These are phyloP conservation scores for Kurtzmaniella quercitrusa DNA, from an alignment of 1,139 yeast genomes.

Conservation along the genomic window DNA sequence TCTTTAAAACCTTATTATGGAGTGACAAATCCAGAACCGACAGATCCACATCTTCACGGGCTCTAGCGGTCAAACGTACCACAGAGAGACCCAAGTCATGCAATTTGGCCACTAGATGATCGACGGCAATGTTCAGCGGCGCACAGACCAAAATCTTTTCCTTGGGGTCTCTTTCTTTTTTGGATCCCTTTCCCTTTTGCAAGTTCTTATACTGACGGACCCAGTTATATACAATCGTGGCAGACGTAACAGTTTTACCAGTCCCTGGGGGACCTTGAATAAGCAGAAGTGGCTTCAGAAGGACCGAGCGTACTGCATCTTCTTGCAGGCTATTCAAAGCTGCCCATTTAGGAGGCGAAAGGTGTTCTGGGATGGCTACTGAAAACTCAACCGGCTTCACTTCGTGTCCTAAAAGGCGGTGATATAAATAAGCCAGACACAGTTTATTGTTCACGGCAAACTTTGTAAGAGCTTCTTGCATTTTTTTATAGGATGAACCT, in stretches of 20 bases:
- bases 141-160: slow-evolving; percentile 81
- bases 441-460: slow-evolving; percentile 74
- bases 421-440: slow-evolving; percentile 74
- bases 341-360: slow-evolving; percentile 66
- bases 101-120: slow-evolving; percentile 77
- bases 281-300: slow-evolving; percentile 72
- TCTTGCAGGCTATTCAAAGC: slow-evolving; percentile 74
- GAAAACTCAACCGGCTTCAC: slow-evolving; percentile 63
- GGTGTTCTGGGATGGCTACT: slow-evolving; percentile 52
- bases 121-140: slow-evolving; percentile 94
- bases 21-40: slow-evolving; percentile 52
- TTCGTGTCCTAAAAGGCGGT: slow-evolving; percentile 79
- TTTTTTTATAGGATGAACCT: slow-evolving; percentile 75
- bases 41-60: slow-evolving; percentile 77
- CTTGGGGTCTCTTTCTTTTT: slow-evolving; percentile 3
- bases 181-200: not conserved
- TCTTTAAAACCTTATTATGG: slow-evolving; percentile 42
- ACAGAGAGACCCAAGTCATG: slow-evolving; percentile 67
- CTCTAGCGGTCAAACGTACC: slow-evolving; percentile 70
- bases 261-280: slow-evolving; percentile 99
- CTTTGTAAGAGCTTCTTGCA: slow-evolving; percentile 70
- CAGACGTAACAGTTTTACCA: slow-evolving; percentile 93
- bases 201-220: not conserved
- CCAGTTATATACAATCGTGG: slow-evolving; percentile 80
- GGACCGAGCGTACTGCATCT: slow-evolving; percentile 69